Conservation (phyloP, 2,329 filamentous ascomycete species). For the Aspergillus floridensis region DNA sequence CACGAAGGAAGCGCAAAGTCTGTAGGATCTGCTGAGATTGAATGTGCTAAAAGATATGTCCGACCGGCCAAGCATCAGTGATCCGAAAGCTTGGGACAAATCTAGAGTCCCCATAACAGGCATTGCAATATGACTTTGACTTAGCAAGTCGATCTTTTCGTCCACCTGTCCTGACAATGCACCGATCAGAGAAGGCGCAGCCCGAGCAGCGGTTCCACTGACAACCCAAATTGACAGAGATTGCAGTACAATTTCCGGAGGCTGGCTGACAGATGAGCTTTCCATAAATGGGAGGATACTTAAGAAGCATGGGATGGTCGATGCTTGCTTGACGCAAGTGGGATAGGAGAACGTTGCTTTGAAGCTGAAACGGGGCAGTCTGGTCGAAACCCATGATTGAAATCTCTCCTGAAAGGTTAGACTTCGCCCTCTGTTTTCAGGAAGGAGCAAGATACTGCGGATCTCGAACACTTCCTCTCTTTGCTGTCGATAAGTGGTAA, state of each 20-base stretch:
- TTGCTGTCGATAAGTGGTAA: neutral
- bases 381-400: slow-evolving; percentile 12
- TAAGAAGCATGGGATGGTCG: slow-evolving; percentile 8
- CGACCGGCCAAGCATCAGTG: slow-evolving; percentile 6
- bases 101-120: slow-evolving; percentile 5
- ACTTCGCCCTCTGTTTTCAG: slow-evolving; percentile 13
- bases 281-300: slow-evolving; percentile 8
- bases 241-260: slow-evolving; percentile 7
- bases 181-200: slow-evolving; percentile 14
- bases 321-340: slow-evolving; percentile 3
- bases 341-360: slow-evolving; percentile 11
- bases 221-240: slow-evolving; percentile 5
- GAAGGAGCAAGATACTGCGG: slow-evolving; percentile 10
- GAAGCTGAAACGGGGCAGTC: slow-evolving; percentile 17
- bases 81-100: slow-evolving; percentile 9
- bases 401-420: slow-evolving; percentile 11
- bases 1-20: slow-evolving; percentile 3
- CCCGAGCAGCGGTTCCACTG: slow-evolving; percentile 12
- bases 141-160: slow-evolving; percentile 10
- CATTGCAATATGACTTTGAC: slow-evolving; percentile 4
- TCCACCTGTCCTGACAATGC: slow-evolving; percentile 10
- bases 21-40: slow-evolving; percentile 10
- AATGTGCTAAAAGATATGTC: slow-evolving; percentile 15
- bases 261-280: neutral
- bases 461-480: slow-evolving; percentile 11